Conservation (phyloP, 192 early-diverging fungal species). For the Podila verticillata region DNA sequence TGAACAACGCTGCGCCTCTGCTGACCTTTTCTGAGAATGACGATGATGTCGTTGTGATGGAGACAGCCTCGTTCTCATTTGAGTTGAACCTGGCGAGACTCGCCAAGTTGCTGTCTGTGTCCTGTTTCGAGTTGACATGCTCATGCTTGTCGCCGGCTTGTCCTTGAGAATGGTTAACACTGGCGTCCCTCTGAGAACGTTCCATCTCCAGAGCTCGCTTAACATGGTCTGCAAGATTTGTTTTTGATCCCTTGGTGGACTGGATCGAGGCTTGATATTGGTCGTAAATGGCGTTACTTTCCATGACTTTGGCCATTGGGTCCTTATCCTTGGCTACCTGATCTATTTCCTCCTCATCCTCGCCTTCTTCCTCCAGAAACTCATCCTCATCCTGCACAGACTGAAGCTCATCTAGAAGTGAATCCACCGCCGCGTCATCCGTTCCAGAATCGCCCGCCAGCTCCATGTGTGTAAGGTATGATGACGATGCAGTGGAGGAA, state of each 20-base stretch:
- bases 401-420: neutral
- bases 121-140: neutral
- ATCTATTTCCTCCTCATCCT: neutral
- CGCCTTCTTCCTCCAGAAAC: neutral
- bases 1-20: constrained; percentile 21
- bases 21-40: constrained; percentile 19
- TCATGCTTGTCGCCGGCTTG: neutral
- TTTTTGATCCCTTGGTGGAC: constrained; percentile 4
- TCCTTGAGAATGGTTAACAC: neutral
- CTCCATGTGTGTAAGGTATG: constrained; percentile 27
- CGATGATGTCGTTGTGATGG: neutral
- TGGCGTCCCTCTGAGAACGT: neutral
- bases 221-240: neutral
- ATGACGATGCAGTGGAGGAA: constrained; percentile 7
- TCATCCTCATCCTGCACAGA: neutral
- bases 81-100: neutral
- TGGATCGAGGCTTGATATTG: neutral
- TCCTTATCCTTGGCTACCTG: neutral
- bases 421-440: constrained; percentile 1
- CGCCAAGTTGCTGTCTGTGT: too few species aligned
- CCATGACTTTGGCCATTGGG: neutral
- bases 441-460: constrained; percentile 13
- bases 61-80: neutral
- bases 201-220: neutral
- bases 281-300: neutral